Conservation (phyloP, 2,329 filamentous ascomycete species). For the Pseudofabraea citricarpa region DNA sequence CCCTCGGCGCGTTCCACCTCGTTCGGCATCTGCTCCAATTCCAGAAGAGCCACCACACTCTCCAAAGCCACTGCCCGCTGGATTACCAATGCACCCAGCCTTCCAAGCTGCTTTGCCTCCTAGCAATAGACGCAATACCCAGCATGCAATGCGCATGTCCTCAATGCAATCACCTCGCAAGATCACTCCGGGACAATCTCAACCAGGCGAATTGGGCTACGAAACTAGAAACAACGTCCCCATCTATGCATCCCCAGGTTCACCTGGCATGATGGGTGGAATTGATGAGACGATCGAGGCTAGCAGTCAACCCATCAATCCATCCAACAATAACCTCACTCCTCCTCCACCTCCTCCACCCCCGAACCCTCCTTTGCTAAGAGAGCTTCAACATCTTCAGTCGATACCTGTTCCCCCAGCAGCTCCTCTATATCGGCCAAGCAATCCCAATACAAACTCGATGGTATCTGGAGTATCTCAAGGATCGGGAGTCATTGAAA, state of each 20-base stretch:
- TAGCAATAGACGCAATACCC: slow-evolving; percentile 26
- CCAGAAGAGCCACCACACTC: slow-evolving; percentile 37
- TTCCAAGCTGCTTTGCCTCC: slow-evolving; percentile 32
- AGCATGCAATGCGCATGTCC: slow-evolving; percentile 8
- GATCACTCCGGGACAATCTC: slow-evolving; percentile 23
- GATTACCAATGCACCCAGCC: slow-evolving; percentile 35
- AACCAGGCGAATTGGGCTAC: slow-evolving; percentile 26
- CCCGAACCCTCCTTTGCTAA: slow-evolving; percentile 47
- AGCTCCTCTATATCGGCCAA: slow-evolving; percentile 44
- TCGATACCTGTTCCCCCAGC: slow-evolving; percentile 58
- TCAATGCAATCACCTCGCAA: slow-evolving; percentile 22
- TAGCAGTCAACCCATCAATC: slow-evolving; percentile 29
- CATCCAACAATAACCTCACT: slow-evolving; percentile 45
- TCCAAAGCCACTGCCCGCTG: slow-evolving; percentile 26
- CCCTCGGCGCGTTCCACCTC: slow-evolving; percentile 41
- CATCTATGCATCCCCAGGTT: slow-evolving; percentile 15
- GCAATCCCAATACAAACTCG: slow-evolving; percentile 25
- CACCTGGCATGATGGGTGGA: slow-evolving; percentile 32
- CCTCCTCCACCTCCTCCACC: slow-evolving; percentile 50
- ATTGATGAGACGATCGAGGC: slow-evolving; percentile 41
- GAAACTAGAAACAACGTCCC: slow-evolving; percentile 22
- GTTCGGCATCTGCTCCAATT: slow-evolving; percentile 59
- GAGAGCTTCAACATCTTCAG: slow-evolving; percentile 59
- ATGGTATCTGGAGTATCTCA: slow-evolving; percentile 34
- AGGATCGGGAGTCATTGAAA: slow-evolving; percentile 57